Percentiles rank a stretch among this genome's conserved stretches.
These are phyloP conservation scores for Rhizophora apiculata DNA, from an alignment of 345 rosid species.

Conservation along the genomic window DNA sequence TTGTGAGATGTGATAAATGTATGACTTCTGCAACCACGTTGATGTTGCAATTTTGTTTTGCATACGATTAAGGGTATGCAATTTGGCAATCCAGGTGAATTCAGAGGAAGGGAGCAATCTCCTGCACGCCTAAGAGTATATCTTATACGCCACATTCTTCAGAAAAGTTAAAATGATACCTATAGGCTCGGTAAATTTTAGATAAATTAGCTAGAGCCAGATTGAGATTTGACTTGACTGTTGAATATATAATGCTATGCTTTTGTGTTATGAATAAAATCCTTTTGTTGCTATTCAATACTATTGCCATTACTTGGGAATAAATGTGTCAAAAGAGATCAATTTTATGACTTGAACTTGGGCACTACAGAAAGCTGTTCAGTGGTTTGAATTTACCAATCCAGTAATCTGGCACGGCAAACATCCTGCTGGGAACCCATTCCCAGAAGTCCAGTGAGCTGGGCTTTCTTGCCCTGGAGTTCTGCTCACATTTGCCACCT, in stretches of 20 bases:
- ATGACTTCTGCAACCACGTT: neutral
- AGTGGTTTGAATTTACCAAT: too few relatives aligned
- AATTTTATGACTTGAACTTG: neutral
- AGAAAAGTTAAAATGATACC: neutral
- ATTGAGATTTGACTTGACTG: neutral
- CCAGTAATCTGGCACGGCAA: too few relatives aligned
- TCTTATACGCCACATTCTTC: neutral
- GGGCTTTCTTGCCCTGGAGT: too few relatives aligned
- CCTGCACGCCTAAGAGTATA: neutral
- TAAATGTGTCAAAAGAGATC: neutral
- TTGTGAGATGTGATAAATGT: conserved; percentile 8
- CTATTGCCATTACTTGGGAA: neutral
- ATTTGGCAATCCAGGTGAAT: neutral
- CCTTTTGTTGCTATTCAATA: neutral
- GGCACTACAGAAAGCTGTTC: too few relatives aligned
- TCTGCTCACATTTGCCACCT: too few relatives aligned
- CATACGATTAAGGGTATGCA: neutral
- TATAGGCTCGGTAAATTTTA: neutral
- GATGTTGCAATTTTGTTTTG: neutral
- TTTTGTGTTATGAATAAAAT: neutral
- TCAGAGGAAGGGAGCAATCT: neutral
- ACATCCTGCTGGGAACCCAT: too few relatives aligned
- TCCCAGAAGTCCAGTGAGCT: too few relatives aligned
- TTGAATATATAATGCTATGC: neutral
- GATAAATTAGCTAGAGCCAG: neutral